Base-by-base conservation (phyloP, 495 filamentous ascomycete genomes). In the Aspergillus leporis region DNA sequence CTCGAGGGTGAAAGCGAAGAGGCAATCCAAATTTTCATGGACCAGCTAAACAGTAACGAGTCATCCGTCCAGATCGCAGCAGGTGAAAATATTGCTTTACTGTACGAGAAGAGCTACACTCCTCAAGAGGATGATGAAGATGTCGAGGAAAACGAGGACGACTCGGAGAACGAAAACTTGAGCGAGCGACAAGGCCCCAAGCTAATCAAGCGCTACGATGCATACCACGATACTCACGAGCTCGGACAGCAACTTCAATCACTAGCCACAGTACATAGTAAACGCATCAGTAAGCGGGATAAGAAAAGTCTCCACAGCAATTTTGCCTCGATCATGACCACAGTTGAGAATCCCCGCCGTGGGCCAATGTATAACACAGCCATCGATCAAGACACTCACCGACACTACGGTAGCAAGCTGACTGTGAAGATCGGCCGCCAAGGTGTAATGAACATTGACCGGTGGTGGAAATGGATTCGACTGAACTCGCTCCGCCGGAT, bases 391-490 rank as follows among this genome's bases (percentile, higher is more conserved):
- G 85, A 90, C 25, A 88, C 84, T 0, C 87, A 88, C 41, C 79
- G 79, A 19, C 84, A 87, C 55, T 91, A 90, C 63, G 93, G 93
- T 19, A 90, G 87, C 61, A 83, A 91, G 21, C 77, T 94, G 72
- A 89, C 82, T 14, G 83, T 97, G 36, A 85, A 86, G 58, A 85
- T 97, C 34, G 85, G 90, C 57, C 81, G 83, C 25, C 83, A 84
- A 58, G 85, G 88, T 6, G 78, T 85, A 40, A 85, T 97, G 80
- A 81, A 82, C 58, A 92, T 98, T 55, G 90, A 97, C 65, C 86
- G 83, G 40, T 98, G 93, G 93, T 94, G 90, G 82, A 93, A 96
- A 63, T 81, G 93, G 61, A 81, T 90, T 62, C 82, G 92, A 23
- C 72, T 95, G 49, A 85, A 91, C 58, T 83, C 86, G 43, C 78